Evolutionary conservation across 176 grass and related monocot species (phyloP), one percentile per base, ranked within the genome.

Genomic region (Chrysopogon serrulatus): DNA sequence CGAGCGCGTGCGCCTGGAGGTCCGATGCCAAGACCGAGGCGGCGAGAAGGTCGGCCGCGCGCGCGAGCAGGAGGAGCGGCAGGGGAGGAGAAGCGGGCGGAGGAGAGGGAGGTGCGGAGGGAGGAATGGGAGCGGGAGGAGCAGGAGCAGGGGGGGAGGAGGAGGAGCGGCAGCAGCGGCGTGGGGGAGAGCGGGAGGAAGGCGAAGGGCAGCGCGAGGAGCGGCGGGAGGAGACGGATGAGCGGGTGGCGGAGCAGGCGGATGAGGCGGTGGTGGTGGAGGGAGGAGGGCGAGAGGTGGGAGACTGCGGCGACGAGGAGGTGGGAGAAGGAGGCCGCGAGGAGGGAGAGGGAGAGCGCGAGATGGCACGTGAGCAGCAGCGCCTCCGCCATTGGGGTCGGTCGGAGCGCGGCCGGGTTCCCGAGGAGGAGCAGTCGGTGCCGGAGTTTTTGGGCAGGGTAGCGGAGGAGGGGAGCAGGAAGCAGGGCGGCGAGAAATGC

Each of bases 1-100:
- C 69, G 40, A 88, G 80, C 56, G 76, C 66, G 71, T 86, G 81
- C 40, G 39, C 48, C 76, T 94, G 92, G 59, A 94, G 92, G 34
- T 94, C 92, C 3, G 76, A 74, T 68, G 67, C 0, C 8, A 59
- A 80, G 81, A 80, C 64, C 10, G 82, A 63, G 41, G 73, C 76
- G 23, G 92, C 65, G 24, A 89, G 49, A 32, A 89, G 82, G 8
- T 1, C 31, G 1, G 76, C 33, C 0, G 82, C 87, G 32, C 77
- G 87, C 1, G 77, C 31, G 21, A 76, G 82, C 32, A 85, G 87
- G 71, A 81, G 53, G 77, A 85, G 70, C 8, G 82, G 77, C 18
- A 85, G 48, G 39, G 87, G 18, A 85, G 77, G 77, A 89, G 42
- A 26, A 85, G n/a, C 14, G 76, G 28, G 31, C 47, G 76, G 51